Evolutionary conservation across 163 green algal genomes (phyloP), one percentile per base, ranked within the genome.

Genomic region (Chlorella variabilis): DNA sequence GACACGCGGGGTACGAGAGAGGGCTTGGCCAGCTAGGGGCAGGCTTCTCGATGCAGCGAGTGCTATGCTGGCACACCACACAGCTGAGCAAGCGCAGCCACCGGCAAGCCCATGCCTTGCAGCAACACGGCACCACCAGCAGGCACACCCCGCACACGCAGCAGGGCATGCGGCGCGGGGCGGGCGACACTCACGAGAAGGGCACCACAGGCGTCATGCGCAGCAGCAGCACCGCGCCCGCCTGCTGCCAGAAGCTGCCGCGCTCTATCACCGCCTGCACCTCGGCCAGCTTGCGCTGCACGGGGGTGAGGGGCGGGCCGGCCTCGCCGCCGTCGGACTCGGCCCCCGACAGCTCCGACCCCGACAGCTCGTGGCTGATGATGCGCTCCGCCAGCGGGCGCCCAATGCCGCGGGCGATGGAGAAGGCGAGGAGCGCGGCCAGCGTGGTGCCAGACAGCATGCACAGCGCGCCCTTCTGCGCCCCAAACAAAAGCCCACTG

Each of bases 121-220:
- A 49, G 33, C 34, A 29, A n/a, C 51, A n/a, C n/a, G n/a, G n/a
- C n/a, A n/a, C n/a, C n/a, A n/a, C n/a, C n/a, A n/a, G 39, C 39
- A 56, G 41, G 41, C 2, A 25, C 41, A 39, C 41, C 67, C 8
- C 17, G 41, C 39, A 2, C 13, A 27, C 41, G 23, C 67, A 27
- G 41, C 67, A 71, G 20, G 39, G 29, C 63, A 51, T 39, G 41
- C 21, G 54, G 17, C 38, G 3, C 66, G 21, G 49, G 23, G 56
- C 38, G n/a, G n/a, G 34, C 4, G 4, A 23, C 58, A 71, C 85
- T 58, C 74, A 89, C 89, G 86, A 91, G 87, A 91, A 95, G 1
- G 92, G 92, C n/a, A 96, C 87, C 11, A 98, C 88, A 3, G 94
- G 94, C 4, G 93, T 97, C 4, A 96, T 80, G 8, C 94, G 82